Evolutionary conservation across 805 yeast species (phyloP).

Genomic region (Metschnikowia gelsemii): DNA sequence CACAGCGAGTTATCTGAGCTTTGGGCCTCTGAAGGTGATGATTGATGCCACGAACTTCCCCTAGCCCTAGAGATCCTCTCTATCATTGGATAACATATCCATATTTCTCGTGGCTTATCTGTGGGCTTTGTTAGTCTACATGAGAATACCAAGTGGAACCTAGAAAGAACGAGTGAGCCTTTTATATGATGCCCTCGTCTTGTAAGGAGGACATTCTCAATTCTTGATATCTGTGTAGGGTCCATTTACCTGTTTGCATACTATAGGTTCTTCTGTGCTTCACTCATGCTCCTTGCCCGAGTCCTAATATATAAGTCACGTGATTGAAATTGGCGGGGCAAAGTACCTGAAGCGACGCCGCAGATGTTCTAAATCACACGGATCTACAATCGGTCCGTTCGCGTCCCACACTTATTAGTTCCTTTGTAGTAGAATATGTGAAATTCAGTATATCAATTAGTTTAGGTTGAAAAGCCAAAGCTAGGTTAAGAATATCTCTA

Average conservation of each 20-base stretch:
- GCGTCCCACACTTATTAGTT: too few relatives aligned
- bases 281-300: background rate
- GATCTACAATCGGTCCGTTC: too few relatives aligned
- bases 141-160: constrained; percentile 40
- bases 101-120: constrained; percentile 57
- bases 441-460: background rate
- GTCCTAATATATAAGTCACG: background rate
- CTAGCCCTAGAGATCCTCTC: constrained; percentile 56
- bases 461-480: too few relatives aligned
- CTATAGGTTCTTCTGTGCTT: background rate
- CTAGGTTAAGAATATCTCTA: too few relatives aligned
- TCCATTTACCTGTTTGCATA: constrained; percentile 26
- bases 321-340: background rate
- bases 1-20: background rate
- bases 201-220: constrained; percentile 38
- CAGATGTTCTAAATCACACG: too few relatives aligned
- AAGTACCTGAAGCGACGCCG: too few relatives aligned
- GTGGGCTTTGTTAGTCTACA: constrained; percentile 19
- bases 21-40: background rate
- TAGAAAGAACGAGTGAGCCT: constrained; percentile 39
- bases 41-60: constrained; percentile 46
- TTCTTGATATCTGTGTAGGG: constrained; percentile 26
- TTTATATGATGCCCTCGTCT: constrained; percentile 38
- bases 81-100: constrained; percentile 90
- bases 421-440: too few relatives aligned